Evolutionary conservation across 768 basidiomycete genomes (phyloP).

Genomic region (Suillus occidentalis): DNA sequence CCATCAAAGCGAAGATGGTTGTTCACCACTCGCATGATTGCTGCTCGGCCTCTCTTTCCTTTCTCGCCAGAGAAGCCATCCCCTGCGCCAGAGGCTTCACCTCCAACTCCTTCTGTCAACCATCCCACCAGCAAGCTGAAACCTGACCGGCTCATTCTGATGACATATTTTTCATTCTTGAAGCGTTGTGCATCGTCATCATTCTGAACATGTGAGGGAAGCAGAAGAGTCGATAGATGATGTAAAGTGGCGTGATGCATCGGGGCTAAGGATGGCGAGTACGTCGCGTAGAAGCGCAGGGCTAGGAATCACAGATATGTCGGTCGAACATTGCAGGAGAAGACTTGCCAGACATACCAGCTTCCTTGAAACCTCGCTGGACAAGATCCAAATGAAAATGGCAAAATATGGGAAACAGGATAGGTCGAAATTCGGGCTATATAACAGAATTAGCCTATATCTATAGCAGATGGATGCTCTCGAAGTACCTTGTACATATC

Average conservation of each 20-base stretch:
- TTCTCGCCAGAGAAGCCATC: slow-evolving; percentile 79
- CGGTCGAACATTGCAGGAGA: slow-evolving; percentile 3
- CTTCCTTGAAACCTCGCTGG: slow-evolving; percentile 85
- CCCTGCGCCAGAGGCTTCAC: slow-evolving; percentile 79
- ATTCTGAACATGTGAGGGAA: slow-evolving; percentile 81
- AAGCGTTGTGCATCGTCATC: slow-evolving; percentile 84
- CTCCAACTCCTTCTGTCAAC: slow-evolving; percentile 90
- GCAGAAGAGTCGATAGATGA: slow-evolving; percentile 75
- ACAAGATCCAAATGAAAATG: slow-evolving; percentile 97
- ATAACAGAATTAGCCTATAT: slow-evolving; percentile 13
- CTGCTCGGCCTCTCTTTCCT: slow-evolving; percentile 82
- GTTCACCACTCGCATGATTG: slow-evolving; percentile 92
- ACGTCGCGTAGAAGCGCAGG: slow-evolving; percentile 68
- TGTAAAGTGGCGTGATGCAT: slow-evolving; percentile 71
- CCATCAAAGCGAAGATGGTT: slow-evolving; percentile 91
- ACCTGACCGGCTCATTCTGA: slow-evolving; percentile 88
- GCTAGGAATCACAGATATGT: slow-evolving; percentile 44
- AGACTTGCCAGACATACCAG: slow-evolving; percentile 54
- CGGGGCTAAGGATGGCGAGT: slow-evolving; percentile 64
- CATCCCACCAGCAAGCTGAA: slow-evolving; percentile 92
- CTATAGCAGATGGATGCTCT: not conserved
- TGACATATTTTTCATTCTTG: slow-evolving; percentile 85
- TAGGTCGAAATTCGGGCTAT: slow-evolving; percentile 91
- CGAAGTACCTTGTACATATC: slow-evolving; percentile 83
- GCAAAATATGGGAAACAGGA: slow-evolving; percentile 94